These are phyloP conservation scores for Kazachstania bromeliacearum DNA, from an alignment of 805 yeast species.

Conservation along the genomic window DNA sequence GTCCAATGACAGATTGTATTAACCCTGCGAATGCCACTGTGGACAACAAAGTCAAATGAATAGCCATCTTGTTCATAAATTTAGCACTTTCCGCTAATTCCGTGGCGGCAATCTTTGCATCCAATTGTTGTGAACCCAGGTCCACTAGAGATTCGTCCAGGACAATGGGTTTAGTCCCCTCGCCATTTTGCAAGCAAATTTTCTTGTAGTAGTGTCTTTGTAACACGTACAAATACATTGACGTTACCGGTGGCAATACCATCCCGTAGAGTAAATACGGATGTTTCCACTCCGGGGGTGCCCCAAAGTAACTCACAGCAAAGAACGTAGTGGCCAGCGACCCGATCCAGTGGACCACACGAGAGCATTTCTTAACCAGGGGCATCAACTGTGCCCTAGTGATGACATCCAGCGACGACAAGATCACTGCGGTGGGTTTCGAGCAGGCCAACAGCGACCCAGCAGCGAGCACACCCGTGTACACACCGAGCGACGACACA, in stretches of 20 bases:
- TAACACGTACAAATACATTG: constrained; percentile 10
- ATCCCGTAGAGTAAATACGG: constrained; percentile 64
- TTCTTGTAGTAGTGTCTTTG: constrained; percentile 3
- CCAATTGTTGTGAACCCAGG: too few species aligned
- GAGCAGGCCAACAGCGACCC: constrained; percentile 18
- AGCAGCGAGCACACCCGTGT: constrained; percentile 37
- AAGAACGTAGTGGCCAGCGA: constrained; percentile 42
- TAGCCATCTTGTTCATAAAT: constrained; percentile 5
- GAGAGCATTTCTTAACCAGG: constrained; percentile 9
- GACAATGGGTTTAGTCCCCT: background rate
- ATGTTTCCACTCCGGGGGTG: constrained; percentile 51
- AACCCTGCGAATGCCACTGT: constrained; percentile 16
- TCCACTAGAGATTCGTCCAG: constrained; percentile 22
- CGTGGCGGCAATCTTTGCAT: constrained; percentile 1
- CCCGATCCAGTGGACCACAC: constrained; percentile 30
- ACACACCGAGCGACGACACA: constrained; percentile 57
- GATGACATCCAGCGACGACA: constrained; percentile 15
- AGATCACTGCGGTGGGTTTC: constrained; percentile 10
- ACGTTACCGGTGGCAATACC: constrained; percentile 15
- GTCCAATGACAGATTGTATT: constrained; percentile 24
- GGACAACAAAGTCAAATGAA: constrained; percentile 14
- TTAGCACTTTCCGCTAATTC: background rate
- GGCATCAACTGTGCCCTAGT: constrained; percentile 6
- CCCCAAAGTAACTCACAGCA: constrained; percentile 44
- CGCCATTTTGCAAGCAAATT: background rate